Conservation (phyloP, 352 stramenopile species). For the Globisporangium irregulare region DNA sequence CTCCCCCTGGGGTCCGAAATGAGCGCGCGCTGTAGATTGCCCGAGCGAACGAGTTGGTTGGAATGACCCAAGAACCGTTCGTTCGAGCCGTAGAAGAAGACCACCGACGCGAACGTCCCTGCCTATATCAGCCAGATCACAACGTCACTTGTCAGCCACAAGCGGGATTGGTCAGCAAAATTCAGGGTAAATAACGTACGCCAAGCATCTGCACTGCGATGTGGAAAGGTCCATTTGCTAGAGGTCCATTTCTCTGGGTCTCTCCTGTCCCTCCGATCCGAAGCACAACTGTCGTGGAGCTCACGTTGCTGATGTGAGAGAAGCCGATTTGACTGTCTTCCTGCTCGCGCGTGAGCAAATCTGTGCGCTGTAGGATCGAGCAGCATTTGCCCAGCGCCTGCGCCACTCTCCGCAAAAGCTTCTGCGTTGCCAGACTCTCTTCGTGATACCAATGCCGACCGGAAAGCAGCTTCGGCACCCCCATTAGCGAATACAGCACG, state of each 20-base stretch:
- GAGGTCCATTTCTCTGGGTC: background rate
- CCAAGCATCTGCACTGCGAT: conserved; percentile 38
- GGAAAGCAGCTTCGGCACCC: background rate
- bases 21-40: conserved; percentile 29
- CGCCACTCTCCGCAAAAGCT: conserved; percentile 23
- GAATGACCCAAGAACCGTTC: conserved; percentile 8
- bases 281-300: conserved; percentile 15
- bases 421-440: conserved; percentile 18
- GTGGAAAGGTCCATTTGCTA: conserved; percentile 10
- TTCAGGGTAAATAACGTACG: conserved; percentile 20
- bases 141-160: background rate
- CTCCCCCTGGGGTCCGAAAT: conserved; percentile 22
- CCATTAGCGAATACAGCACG: conserved; percentile 22
- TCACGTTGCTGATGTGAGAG: background rate
- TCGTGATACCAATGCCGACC: conserved; percentile 8
- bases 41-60: conserved; percentile 20
- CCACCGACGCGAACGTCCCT: conserved; percentile 21
- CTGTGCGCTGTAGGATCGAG: conserved; percentile 20
- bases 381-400: conserved; percentile 31
- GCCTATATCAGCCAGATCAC: conserved; percentile 6
- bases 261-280: background rate
- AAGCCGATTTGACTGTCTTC: conserved; percentile 14
- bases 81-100: conserved; percentile 21
- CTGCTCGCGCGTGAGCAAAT: conserved; percentile 7
- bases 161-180: background rate